Conservation (phyloP, 75 land plant species). For the Ceratopteris richardii region DNA sequence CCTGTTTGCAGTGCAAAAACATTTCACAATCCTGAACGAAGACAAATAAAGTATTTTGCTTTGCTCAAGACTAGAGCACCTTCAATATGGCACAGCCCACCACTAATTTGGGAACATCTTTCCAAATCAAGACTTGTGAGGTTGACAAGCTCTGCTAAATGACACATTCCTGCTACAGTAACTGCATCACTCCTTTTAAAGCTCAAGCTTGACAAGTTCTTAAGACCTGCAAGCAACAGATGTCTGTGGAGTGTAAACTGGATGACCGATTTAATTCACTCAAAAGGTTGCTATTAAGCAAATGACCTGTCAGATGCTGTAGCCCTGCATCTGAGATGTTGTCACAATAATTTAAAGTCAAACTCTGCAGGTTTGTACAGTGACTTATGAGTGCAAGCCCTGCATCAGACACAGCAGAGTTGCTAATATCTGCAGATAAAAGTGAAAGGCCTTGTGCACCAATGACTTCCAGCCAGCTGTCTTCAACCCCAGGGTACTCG, state of each 20-base stretch:
- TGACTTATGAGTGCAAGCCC: slow-evolving; percentile 46
- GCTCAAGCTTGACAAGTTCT: slow-evolving; percentile 71
- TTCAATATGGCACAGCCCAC: slow-evolving; percentile 69
- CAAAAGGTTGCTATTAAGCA: slow-evolving; percentile 1
- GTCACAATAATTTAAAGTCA: slow-evolving; percentile 66
- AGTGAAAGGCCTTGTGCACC: slow-evolving; percentile 76
- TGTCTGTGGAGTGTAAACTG: too few species aligned
- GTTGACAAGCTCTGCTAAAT: slow-evolving; percentile 48
- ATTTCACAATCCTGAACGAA: too few species aligned
- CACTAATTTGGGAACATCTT: slow-evolving; percentile 74
- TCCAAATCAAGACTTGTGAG: slow-evolving; percentile 74
- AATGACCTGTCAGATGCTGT: slow-evolving; percentile 46
- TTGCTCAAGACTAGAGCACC: too few species aligned
- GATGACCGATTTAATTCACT: too few species aligned
- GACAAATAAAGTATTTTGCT: too few species aligned
- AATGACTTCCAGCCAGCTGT: slow-evolving; percentile 82
- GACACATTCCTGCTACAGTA: slow-evolving; percentile 65
- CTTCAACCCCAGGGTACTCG: slow-evolving; percentile 70
- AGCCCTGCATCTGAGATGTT: slow-evolving; percentile 69
- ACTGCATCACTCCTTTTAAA: slow-evolving; percentile 60
- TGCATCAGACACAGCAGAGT: slow-evolving; percentile 65
- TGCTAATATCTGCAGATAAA: slow-evolving; percentile 72
- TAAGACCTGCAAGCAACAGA: slow-evolving; percentile 36
- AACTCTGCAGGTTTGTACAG: slow-evolving; percentile 57
- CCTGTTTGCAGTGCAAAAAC: slow-evolving; percentile 27